A percentile compares a stretch with the other conserved stretches of the same genome.
Evolutionary conservation across 2,329 filamentous ascomycete genomes (phyloP).

Genomic region (Xylaria sp.): DNA sequence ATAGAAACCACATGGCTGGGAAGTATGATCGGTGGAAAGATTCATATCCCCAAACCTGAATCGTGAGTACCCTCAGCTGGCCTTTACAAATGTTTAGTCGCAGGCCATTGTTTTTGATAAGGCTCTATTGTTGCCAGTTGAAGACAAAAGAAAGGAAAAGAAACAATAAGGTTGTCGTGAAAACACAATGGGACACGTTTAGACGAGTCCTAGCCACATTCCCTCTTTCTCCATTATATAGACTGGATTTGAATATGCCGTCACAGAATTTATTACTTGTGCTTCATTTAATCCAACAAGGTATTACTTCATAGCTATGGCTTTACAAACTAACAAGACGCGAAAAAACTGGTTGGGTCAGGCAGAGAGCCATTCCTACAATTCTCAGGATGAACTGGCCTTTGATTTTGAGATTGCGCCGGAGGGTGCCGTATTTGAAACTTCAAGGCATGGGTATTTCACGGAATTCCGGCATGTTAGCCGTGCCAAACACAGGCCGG

Average conservation of each 20-base stretch:
- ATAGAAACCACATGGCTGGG: no score
- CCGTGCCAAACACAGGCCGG: background rate
- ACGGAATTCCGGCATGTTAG: background rate
- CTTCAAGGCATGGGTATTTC: background rate
- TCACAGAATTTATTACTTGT: background rate
- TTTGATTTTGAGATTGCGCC: slow-evolving; percentile 1
- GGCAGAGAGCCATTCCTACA: background rate
- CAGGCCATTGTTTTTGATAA: background rate
- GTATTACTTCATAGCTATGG: background rate
- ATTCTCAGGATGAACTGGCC: no score
- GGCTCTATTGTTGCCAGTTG: background rate
- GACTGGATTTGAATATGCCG: background rate
- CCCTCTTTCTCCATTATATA: background rate
- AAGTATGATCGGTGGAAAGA: no score
- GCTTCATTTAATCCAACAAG: no score
- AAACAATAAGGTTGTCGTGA: background rate
- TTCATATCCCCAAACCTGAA: background rate
- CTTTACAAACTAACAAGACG: background rate
- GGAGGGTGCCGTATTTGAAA: background rate
- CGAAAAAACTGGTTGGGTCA: background rate
- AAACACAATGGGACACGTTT: background rate
- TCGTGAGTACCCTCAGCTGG: background rate
- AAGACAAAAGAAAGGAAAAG: background rate
- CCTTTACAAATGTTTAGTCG: background rate
- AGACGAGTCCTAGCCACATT: background rate